Evolutionary conservation across 23 red algal genomes (phyloP), one percentile per base, ranked within the genome.

Genomic region (Agarophyton chilense): DNA sequence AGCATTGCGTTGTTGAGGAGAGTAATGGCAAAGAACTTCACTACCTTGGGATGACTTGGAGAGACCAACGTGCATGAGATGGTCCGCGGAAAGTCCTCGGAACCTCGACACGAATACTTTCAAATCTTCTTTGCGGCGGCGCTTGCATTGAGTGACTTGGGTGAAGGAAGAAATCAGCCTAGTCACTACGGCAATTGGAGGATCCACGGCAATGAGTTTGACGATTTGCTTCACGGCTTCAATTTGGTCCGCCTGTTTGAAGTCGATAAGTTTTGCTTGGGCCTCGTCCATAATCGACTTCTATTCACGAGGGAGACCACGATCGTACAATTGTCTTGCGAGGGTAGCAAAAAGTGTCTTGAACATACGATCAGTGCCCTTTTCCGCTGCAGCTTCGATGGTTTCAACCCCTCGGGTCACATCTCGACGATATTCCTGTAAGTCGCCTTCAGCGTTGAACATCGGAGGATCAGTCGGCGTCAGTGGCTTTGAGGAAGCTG

Each of bases 1-100:
- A 83, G 0, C 14, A 44, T 83, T 18, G 79, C 16, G 58, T 83
- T 83, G 21, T 83, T 83, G 51, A 83, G 57, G 3, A 83, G 26
- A 58, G 29, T 83, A 24, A 18, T 63, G 11, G 57, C 79, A 10
- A n/a, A 83, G 44, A 66, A 83, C 52, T 62, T 70, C 79, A 40
- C 2, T 53, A 28, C 53, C 54, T 66, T 83, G 79, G 8, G 79
- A 66, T 17, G 39, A 67, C 1, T 53, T 62, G n/a, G 54, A 62
- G 19, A 60, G 22, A 19, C 32, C 10, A 28, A 60, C 29, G 32
- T 40, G 57, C 25, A 66, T 45, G 18, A 83, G 52, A 60, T 66
- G 77, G 4, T 83, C 58, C 13, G 56, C 79, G 2, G 52, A 53
- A 21, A 83, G 56, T 31, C 79, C 58, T 61, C 60, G 50, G 51